Evolutionary conservation across 352 stramenopile species (phyloP).

Genomic region (Pythium aphanidermatum): DNA sequence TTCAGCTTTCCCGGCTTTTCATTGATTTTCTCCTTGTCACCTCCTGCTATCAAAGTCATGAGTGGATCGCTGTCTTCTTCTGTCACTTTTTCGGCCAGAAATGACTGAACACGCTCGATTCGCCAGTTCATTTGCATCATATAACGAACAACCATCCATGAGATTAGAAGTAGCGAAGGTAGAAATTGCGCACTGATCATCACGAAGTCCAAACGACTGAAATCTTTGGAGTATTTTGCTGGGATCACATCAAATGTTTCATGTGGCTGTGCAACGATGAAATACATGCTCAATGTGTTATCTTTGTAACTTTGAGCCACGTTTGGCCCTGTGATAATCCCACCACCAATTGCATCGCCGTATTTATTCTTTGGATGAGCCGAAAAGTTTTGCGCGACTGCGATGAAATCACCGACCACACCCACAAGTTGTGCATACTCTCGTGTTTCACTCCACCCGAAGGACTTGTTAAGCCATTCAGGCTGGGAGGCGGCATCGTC

Average conservation of each 20-base stretch:
- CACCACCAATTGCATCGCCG: conserved; percentile 45
- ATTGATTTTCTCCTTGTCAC: neutral
- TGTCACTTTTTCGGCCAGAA: conserved; percentile 55
- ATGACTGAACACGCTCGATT: conserved; percentile 73
- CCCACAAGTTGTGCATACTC: conserved; percentile 64
- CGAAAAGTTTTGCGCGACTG: conserved; percentile 52
- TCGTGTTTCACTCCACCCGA: conserved; percentile 50
- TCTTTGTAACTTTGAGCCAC: conserved; percentile 43
- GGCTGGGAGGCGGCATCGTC: conserved; percentile 46
- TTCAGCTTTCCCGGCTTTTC: neutral
- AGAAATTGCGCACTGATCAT: conserved; percentile 52
- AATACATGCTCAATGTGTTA: conserved; percentile 77
- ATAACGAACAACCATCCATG: conserved; percentile 46
- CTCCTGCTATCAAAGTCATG: neutral
- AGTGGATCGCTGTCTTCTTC: conserved; percentile 14
- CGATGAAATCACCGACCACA: conserved; percentile 53
- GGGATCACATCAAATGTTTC: conserved; percentile 51
- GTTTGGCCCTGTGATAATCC: conserved; percentile 61
- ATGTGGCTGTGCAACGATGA: conserved; percentile 62
- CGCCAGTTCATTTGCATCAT: conserved; percentile 75
- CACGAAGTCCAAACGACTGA: conserved; percentile 50
- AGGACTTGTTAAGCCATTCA: conserved; percentile 58
- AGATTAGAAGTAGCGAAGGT: conserved; percentile 38
- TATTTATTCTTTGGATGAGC: conserved; percentile 70
- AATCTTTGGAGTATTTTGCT: conserved; percentile 69